These are phyloP conservation scores for Tulasnella sp. DNA, from an alignment of 768 basidiomycete species.

Conservation along the genomic window DNA sequence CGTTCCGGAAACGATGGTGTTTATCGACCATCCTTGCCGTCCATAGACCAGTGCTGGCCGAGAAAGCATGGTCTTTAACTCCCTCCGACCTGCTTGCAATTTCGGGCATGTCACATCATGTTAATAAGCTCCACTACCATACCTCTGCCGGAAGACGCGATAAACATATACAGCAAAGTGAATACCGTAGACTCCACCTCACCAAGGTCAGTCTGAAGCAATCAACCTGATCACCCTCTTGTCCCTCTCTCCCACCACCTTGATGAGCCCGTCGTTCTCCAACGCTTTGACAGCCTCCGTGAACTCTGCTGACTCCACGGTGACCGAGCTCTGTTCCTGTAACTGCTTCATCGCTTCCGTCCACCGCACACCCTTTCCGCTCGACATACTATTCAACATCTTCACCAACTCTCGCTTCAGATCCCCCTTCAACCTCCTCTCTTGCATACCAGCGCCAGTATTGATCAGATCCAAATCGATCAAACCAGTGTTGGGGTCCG, in stretches of 20 bases:
- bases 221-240: conserved; percentile 55
- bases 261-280: conserved; percentile 79
- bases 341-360: conserved; percentile 67
- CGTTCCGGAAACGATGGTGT: too few species aligned
- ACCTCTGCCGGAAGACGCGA: too few species aligned
- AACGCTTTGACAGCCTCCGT: conserved; percentile 61
- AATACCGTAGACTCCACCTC: too few species aligned
- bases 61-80: too few species aligned
- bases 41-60: too few species aligned
- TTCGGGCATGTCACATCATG: too few species aligned
- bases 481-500: conserved; percentile 93
- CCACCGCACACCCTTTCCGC: conserved; percentile 62
- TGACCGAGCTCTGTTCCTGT: conserved; percentile 74
- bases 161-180: too few species aligned
- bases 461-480: conserved; percentile 95
- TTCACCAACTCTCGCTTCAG: conserved; percentile 71
- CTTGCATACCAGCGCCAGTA: conserved; percentile 82
- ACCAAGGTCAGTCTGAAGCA: neutral
- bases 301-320: conserved; percentile 73
- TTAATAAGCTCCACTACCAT: too few species aligned
- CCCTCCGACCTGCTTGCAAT: too few species aligned
- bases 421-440: conserved; percentile 79
- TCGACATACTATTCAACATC: conserved; percentile 40
- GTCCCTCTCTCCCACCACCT: conserved; percentile 80
- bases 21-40: too few species aligned